Conservation (phyloP, 208 protist genomes). For the Endotrypanum monterogeii region DNA sequence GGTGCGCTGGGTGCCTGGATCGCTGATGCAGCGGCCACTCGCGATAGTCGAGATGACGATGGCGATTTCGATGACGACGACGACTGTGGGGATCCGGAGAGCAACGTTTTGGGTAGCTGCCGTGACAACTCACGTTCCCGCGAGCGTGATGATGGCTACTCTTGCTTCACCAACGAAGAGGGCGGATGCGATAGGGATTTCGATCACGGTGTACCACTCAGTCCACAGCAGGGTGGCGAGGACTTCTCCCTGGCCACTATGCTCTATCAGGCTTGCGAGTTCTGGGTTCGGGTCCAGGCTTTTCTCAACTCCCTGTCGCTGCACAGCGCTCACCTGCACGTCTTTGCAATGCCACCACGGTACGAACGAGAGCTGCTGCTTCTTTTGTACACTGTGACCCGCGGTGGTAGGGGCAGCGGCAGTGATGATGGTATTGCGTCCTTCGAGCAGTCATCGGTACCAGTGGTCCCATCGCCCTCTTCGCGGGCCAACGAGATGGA, state of each 20-base stretch:
- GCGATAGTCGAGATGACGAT: conserved; percentile 24
- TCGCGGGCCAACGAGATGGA: background rate
- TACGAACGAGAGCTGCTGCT: conserved; percentile 79
- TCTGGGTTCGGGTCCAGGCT: conserved; percentile 69
- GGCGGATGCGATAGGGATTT: background rate
- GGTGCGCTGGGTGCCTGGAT: conserved; percentile 40
- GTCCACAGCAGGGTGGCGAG: background rate
- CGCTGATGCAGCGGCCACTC: conserved; percentile 17
- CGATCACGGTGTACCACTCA: background rate
- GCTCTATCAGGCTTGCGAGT: conserved; percentile 60
- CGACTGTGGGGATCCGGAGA: background rate
- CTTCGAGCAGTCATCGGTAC: background rate
- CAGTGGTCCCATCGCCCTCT: background rate
- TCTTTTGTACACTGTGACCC: conserved; percentile 48
- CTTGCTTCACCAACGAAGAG: background rate
- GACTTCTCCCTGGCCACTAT: conserved; percentile 35
- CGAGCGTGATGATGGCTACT: conserved; percentile 11
- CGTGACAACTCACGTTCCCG: background rate
- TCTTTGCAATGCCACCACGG: conserved; percentile 54
- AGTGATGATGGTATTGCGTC: background rate
- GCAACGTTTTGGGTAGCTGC: conserved; percentile 26
- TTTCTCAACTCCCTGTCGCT: conserved; percentile 70
- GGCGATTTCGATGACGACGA: conserved; percentile 27
- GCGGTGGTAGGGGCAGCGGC: conserved; percentile 6
- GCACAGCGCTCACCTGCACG: conserved; percentile 60